Conservation (phyloP, 2,329 filamentous ascomycete genomes). For the Cytospora mali region DNA sequence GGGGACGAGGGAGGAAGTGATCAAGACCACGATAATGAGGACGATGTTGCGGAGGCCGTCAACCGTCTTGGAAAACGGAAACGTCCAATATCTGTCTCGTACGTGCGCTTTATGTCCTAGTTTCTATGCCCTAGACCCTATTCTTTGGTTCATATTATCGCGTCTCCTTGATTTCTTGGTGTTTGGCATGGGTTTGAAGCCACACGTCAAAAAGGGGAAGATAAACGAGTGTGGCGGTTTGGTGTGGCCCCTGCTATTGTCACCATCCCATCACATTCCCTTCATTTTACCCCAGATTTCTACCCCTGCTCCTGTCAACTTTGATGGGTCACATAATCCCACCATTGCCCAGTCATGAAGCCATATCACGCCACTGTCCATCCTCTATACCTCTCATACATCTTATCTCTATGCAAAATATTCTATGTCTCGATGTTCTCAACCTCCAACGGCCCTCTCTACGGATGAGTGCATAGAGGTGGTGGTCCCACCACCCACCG, state of each 20-base stretch:
- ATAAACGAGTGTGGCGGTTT: neutral
- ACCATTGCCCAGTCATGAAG: constrained; percentile 10
- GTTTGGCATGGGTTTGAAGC: neutral
- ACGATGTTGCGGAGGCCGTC: constrained; percentile 46
- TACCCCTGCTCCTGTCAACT: neutral
- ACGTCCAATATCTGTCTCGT: constrained; percentile 64
- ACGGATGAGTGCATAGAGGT: constrained; percentile 26
- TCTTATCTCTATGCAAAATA: constrained; percentile 9
- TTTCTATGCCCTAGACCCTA: constrained; percentile 6
- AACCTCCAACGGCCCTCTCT: constrained; percentile 23
- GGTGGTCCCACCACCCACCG: constrained; percentile 12
- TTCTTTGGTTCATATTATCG: constrained; percentile 16
- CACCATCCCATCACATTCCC: constrained; percentile 4
- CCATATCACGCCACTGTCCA: constrained; percentile 13
- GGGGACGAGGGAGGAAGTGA: constrained; percentile 49
- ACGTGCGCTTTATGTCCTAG: constrained; percentile 36
- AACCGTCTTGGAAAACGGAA: constrained; percentile 58
- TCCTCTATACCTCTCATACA: neutral
- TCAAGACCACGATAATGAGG: constrained; percentile 42
- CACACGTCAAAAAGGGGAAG: neutral
- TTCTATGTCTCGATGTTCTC: constrained; percentile 23
- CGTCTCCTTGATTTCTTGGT: constrained; percentile 25
- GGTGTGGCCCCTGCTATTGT: neutral
- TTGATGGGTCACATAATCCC: constrained; percentile 3
- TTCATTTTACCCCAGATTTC: neutral